Base-by-base conservation (phyloP, 495 filamentous ascomycete species). In the Penicillium manginii region DNA sequence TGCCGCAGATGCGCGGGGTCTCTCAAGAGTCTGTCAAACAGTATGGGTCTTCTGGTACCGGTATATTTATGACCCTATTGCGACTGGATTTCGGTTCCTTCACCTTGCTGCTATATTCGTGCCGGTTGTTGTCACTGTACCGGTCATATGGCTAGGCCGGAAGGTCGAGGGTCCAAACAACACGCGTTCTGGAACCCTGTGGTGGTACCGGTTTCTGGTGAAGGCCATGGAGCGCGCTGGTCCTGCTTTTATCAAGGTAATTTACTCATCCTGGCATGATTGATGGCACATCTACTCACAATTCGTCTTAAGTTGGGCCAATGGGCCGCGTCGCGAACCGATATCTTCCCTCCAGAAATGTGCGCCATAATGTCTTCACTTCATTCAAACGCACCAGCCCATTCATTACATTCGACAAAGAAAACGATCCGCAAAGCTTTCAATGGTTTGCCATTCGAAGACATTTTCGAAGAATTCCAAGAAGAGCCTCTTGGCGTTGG, bases 391-490 rank as follows among this genome's bases (percentile, higher is more conserved):
- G 92, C 93, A 0, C 93, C 92, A 0, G 91, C 96, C 12, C 96
- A 99, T 73, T 91, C 92, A 2, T 75, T 99, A 5, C 78, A 83
- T 32, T 82, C 83, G 35, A 97, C 96, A 8, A 93, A 92, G 68
- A 79, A 79, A 45, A 97, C 84, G 21, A 86, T 99, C 22, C 74
- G 78, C 51, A 83, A 85, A 40, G 93, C 96, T 2, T 99, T 99
- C 66, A 83, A 86, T 55, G 90, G 89, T 2, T 75, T 88, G 35
- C 70, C 74, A 2, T 97, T 98, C 52, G 86, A 91, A 21, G 90
- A 97, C 4, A 98, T 99, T 26, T 99, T 99, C 62, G 92, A 97
- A 26, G 96, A 98, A 68, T 99, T 99, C 64, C 81, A 97, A 21
- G 91, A 96, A 70, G 84, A 84, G 53, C 94, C 96, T 0, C 75